Base-by-base conservation (phyloP, 163 green algal genomes). In the Chloromonas sp. region DNA sequence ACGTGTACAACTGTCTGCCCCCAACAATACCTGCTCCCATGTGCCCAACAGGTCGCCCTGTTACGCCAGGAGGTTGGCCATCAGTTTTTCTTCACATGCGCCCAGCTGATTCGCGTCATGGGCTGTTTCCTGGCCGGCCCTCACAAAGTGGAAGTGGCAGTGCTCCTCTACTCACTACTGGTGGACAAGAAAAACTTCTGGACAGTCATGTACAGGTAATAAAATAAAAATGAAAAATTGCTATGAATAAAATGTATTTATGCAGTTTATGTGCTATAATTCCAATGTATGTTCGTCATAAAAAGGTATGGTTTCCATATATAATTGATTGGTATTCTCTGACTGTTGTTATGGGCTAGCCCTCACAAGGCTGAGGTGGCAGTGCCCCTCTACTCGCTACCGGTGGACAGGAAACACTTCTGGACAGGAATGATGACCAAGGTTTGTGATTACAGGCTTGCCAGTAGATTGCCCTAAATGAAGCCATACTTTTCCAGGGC, bases 171-270 rank as follows among this genome's bases (percentile, higher is more conserved):
- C 83, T 78, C 83, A 60, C 83, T 89, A 61, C 88, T 93, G 61
- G n/a, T 92, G 58, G 91, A 95, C 89, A 84, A 86, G 58, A 86
- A 91, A 0, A 89, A 92, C 78, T 87, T 93, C 60, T 93, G 91
- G 91, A 88, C 84, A 59, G 87, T 94, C 8, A 82, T 92, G 70
- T 93, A 94, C 84, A 71, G 61, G 15, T 81, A 11, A 8, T 82
- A 58, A 59, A 14, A 36, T 62, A 8, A 76, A 76, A 76, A 58
- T 79, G 11, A 58, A 58, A 79, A 58, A 3, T 79, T 79, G 74
- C 58, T n/a, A 79, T 8, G 11, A 58, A 58, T 3, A n/a, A n/a
- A 58, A n/a, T n/a, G 70, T 8, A 76, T 13, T 62, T 74, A 2
- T 86, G 14, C 14, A 36, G 36, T 36, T 36, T 36, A 36, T 36